Evolutionary conservation across 495 filamentous ascomycete species (phyloP).

Genomic region (Durotheca rogersii): DNA sequence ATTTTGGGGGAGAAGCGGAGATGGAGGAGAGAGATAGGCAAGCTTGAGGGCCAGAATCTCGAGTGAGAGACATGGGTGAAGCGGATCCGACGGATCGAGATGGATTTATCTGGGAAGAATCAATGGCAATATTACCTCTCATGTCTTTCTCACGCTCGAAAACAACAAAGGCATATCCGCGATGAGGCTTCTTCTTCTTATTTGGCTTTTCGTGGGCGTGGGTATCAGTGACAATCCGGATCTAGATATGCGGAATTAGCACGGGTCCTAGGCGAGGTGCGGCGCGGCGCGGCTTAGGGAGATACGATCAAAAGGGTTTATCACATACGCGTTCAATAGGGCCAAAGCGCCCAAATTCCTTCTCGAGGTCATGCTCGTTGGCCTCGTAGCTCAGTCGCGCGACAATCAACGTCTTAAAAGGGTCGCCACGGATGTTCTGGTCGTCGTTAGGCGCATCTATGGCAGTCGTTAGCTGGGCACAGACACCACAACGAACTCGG

Average conservation of each 20-base stretch:
- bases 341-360: constrained; percentile 92
- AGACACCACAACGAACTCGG: too few species aligned
- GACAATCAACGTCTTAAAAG: constrained; percentile 93
- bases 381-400: constrained; percentile 85
- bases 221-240: constrained; percentile 76
- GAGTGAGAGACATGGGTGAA: constrained; percentile 36
- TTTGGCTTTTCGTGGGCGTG: constrained; percentile 68
- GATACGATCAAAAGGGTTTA: constrained; percentile 1
- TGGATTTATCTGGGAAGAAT: constrained; percentile 39
- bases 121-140: constrained; percentile 77
- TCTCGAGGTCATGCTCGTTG: constrained; percentile 84
- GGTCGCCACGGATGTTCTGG: constrained; percentile 83
- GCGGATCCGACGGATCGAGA: constrained; percentile 38
- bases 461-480: too few species aligned
- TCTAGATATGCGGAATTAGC: constrained; percentile 54
- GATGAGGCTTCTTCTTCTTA: constrained; percentile 78
- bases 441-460: constrained; percentile 73
- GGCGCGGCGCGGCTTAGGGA: too few species aligned
- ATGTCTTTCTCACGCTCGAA: constrained; percentile 98
- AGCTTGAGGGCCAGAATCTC: constrained; percentile 57
- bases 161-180: constrained; percentile 95
- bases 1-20: constrained; percentile 17
- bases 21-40: constrained; percentile 46
- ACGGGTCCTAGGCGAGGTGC: constrained; percentile 1
- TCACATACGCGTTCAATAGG: constrained; percentile 83